These are phyloP conservation scores for Pichia sp. DNA, from an alignment of 1,139 yeast species.

Conservation along the genomic window DNA sequence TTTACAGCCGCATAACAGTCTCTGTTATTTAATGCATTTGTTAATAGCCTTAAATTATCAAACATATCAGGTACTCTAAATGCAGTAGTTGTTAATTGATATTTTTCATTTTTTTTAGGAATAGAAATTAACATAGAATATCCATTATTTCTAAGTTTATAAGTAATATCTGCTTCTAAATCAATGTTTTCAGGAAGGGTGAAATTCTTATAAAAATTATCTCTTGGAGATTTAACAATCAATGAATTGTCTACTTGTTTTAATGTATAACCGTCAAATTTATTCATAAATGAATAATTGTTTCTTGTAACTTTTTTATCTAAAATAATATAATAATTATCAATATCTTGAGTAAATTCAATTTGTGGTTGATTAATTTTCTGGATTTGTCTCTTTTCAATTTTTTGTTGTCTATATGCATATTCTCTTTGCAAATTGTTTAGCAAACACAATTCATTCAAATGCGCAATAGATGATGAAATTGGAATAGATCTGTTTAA, in stretches of 20 bases:
- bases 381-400: constrained; percentile 9
- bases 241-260: constrained; percentile 12
- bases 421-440: constrained; percentile 12
- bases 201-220: constrained; percentile 15
- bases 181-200: constrained; percentile 16
- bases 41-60: neutral
- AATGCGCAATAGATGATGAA: neutral
- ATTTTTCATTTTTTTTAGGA: constrained; percentile 8
- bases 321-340: constrained; percentile 14
- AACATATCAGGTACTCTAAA: constrained; percentile 7
- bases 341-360: constrained; percentile 7
- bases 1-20: neutral
- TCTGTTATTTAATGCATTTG: neutral
- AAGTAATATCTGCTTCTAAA: constrained; percentile 8
- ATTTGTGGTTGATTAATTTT: constrained; percentile 12
- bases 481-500: neutral
- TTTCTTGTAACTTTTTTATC: constrained; percentile 5
- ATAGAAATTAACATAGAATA: constrained; percentile 13
- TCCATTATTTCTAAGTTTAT: constrained; percentile 13
- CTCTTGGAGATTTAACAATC: constrained; percentile 15
- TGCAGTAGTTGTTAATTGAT: constrained; percentile 1
- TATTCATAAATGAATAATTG: constrained; percentile 7
- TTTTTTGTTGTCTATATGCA: constrained; percentile 11
- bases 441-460: constrained; percentile 8
- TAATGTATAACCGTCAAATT: constrained; percentile 15